Percentiles rank a stretch among this genome's conserved stretches.
Conservation (phyloP, 257 asterid species). For the Salvia hispanica region DNA sequence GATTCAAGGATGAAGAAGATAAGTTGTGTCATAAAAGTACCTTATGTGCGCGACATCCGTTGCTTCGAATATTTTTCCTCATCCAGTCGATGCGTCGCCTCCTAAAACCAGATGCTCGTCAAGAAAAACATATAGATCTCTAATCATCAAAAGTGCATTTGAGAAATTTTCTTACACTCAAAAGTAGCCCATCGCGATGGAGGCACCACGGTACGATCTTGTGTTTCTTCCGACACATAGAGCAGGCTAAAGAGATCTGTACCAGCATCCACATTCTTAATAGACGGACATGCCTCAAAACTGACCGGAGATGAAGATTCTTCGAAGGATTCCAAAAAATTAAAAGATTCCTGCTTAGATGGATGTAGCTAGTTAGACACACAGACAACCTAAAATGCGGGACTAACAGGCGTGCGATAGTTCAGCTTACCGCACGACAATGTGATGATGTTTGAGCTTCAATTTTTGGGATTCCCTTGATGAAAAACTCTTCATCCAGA, state of each 20-base stretch:
- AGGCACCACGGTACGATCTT: constrained; percentile 75
- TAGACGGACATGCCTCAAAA: constrained; percentile 30
- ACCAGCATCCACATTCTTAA: constrained; percentile 40
- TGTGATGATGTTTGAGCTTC: constrained; percentile 41
- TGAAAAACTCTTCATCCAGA: constrained; percentile 72
- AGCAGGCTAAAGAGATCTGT: constrained; percentile 81
- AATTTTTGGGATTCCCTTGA: constrained; percentile 36
- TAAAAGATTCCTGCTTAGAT: constrained; percentile 63
- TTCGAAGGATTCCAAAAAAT: constrained; percentile 41
- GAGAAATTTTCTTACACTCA: constrained; percentile 60
- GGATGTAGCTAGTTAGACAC: background rate
- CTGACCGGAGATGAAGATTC: constrained; percentile 31
- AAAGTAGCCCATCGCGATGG: constrained; percentile 97
- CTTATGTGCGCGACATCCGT: constrained; percentile 19
- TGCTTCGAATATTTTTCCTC: constrained; percentile 21
- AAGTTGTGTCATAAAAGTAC: constrained; percentile 13
- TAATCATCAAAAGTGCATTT: background rate
- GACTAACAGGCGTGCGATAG: background rate
- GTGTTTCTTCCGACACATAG: constrained; percentile 56
- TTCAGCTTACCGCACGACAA: constrained; percentile 60
- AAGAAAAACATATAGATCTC: constrained; percentile 17
- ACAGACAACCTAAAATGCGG: background rate
- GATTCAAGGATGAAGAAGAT: background rate
- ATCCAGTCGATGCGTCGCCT: constrained; percentile 35
- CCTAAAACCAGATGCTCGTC: constrained; percentile 35